These are phyloP conservation scores for Botrytis porri DNA, from an alignment of 2,329 filamentous ascomycete species.

Conservation along the genomic window DNA sequence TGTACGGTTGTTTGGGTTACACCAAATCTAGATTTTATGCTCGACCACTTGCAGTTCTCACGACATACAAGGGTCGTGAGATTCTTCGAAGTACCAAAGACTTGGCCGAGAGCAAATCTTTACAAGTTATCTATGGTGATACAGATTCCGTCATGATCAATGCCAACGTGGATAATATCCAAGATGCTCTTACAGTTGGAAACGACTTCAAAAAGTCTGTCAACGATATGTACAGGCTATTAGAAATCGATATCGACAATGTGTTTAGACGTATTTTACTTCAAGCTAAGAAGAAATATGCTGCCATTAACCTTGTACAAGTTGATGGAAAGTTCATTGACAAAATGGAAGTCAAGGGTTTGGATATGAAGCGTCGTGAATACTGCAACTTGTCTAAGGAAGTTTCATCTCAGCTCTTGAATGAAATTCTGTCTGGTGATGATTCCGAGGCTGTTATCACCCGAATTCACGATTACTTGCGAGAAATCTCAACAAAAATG, in stretches of 20 bases:
- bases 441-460: conserved; percentile 84
- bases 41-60: conserved; percentile 88
- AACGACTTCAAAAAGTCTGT: conserved; percentile 93
- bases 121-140: conserved; percentile 97
- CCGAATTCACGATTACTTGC: conserved; percentile 89
- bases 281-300: conserved; percentile 99
- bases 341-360: conserved; percentile 95
- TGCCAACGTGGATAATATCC: conserved; percentile 90
- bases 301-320: conserved; percentile 89
- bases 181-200: conserved; percentile 86
- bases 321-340: conserved; percentile 86
- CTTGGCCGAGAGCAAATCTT: conserved; percentile 82
- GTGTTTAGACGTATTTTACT: conserved; percentile 89
- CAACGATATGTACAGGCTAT: conserved; percentile 85
- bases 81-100: conserved; percentile 96
- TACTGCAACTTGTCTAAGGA: conserved; percentile 96
- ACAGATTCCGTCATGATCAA: conserved; percentile 99
- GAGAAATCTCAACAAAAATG: conserved; percentile 83
- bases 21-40: conserved; percentile 97
- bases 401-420: conserved; percentile 83
- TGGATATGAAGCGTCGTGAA: conserved; percentile 96
- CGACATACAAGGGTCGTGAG: conserved; percentile 95
- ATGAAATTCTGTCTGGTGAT: conserved; percentile 91
- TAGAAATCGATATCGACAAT: conserved; percentile 98
- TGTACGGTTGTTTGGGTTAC: conserved; percentile 98